phyloP scores from a whole-genome alignment of 257 asterid genomes.

The Fraxinus excelsior region DNA sequence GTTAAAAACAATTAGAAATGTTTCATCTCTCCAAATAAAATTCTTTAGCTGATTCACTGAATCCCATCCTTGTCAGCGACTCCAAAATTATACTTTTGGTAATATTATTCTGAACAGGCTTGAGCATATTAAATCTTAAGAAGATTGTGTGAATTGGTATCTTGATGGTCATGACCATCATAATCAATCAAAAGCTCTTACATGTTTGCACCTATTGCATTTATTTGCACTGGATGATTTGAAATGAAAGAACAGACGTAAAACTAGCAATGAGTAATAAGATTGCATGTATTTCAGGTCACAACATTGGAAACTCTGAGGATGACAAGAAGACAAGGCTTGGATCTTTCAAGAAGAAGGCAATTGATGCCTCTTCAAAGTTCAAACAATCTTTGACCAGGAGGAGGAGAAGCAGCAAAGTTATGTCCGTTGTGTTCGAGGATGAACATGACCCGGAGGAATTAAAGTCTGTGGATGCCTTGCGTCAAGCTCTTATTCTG shows the following conservation, averaged over 20 bases:
- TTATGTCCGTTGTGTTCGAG: constrained; percentile 71
- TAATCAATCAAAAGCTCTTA: not conserved
- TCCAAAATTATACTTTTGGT: not conserved
- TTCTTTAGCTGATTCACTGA: not conserved
- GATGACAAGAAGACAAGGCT: constrained; percentile 56
- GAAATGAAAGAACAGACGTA: not conserved
- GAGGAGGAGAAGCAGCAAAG: constrained; percentile 65
- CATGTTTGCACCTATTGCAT: not conserved
- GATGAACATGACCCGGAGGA: constrained; percentile 96
- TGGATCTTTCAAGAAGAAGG: constrained; percentile 55
- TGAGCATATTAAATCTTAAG: not conserved
- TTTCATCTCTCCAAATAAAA: not conserved
- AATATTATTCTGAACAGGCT: not conserved
- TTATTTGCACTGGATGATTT: not conserved
- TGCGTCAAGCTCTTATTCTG: constrained; percentile 88
- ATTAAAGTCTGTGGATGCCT: constrained; percentile 73
- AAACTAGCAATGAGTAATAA: not conserved
- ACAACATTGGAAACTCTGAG: constrained; percentile 41
- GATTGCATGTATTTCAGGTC: constrained; percentile 26
- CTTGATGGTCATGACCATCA: not conserved
- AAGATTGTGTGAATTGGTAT: not conserved
- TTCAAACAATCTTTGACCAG: constrained; percentile 55
- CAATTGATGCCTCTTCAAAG: constrained; percentile 55
- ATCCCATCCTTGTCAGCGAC: not conserved
- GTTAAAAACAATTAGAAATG: not conserved